Percentiles rank a stretch among this genome's conserved stretches.
These are phyloP conservation scores for Houttuynia cordata DNA, from an alignment of 164 flowering plant species.

Conservation along the genomic window DNA sequence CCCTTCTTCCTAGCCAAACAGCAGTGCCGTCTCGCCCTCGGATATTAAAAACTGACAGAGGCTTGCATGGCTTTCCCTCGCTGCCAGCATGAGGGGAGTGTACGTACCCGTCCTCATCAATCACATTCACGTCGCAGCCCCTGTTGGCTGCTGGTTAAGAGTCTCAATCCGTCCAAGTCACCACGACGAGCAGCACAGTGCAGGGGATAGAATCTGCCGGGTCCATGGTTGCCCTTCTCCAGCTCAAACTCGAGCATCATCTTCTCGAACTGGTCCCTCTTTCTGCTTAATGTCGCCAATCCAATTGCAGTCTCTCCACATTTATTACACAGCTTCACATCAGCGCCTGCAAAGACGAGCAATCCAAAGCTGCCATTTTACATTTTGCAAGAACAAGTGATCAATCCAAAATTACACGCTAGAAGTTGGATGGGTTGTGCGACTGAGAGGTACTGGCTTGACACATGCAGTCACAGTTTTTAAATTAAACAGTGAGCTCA, in stretches of 20 bases:
- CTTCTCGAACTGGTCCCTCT: constrained; percentile 37
- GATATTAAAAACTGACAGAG: constrained; percentile 52
- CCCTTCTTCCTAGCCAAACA: constrained; percentile 36
- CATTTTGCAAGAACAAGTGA: too few species aligned
- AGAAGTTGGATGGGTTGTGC: too few species aligned
- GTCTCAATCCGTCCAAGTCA: constrained; percentile 22
- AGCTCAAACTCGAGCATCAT: constrained; percentile 40
- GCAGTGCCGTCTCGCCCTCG: constrained; percentile 49
- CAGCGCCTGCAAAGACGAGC: constrained; percentile 61
- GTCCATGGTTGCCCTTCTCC: constrained; percentile 20
- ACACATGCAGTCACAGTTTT: too few species aligned
- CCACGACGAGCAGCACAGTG: constrained; percentile 60
- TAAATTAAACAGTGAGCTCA: too few species aligned
- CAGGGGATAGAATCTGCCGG: constrained; percentile 28
- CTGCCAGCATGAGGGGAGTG: constrained; percentile 82
- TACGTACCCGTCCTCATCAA: constrained; percentile 52
- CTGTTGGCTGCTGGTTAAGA: constrained; percentile 21
- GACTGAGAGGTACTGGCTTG: too few species aligned
- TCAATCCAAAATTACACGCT: too few species aligned
- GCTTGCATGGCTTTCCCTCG: constrained; percentile 40
- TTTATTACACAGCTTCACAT: constrained; percentile 36
- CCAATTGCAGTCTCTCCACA: constrained; percentile 38
- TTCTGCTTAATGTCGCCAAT: constrained; percentile 28
- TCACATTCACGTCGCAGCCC: constrained; percentile 40
- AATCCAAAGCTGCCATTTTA: constrained; percentile 41